These are phyloP conservation scores for Lentithecium fluviatile DNA, from an alignment of 495 filamentous ascomycete genomes.

Conservation along the genomic window DNA sequence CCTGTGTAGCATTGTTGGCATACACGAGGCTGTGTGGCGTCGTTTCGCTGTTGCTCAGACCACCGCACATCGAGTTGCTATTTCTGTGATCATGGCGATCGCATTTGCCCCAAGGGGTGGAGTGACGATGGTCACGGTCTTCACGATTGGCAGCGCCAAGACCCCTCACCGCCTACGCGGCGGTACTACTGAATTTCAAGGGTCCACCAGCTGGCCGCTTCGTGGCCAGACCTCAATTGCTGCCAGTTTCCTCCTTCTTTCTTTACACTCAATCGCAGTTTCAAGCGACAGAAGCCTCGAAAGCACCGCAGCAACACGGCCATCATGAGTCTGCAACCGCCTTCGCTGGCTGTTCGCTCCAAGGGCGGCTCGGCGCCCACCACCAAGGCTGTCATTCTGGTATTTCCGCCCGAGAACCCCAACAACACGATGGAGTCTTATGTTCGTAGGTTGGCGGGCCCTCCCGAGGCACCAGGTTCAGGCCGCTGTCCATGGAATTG, in stretches of 20 bases:
- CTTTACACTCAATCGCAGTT: neutral
- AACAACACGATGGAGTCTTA: slow-evolving; percentile 26
- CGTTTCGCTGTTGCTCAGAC: no score
- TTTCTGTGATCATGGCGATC: no score
- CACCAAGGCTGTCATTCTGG: slow-evolving; percentile 72
- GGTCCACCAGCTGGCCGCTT: neutral
- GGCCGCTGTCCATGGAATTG: slow-evolving; percentile 92
- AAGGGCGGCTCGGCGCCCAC: slow-evolving; percentile 46
- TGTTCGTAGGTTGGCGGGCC: slow-evolving; percentile 78
- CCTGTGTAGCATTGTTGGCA: no score
- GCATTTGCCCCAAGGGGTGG: no score
- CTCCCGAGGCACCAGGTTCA: slow-evolving; percentile 91
- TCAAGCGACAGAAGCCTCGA: neutral
- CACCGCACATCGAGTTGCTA: no score
- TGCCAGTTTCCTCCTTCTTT: neutral
- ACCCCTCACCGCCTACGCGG: neutral
- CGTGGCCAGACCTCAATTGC: neutral
- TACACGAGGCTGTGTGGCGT: no score
- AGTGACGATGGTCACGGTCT: neutral
- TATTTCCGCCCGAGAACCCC: slow-evolving; percentile 41
- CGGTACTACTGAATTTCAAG: neutral
- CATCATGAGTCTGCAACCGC: slow-evolving; percentile 42
- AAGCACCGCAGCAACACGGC: neutral
- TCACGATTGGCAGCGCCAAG: neutral
- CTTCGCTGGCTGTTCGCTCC: slow-evolving; percentile 33